Evolutionary conservation across 176 grass and related monocot genomes (phyloP).

Genomic region (Oropetium thomaeum): DNA sequence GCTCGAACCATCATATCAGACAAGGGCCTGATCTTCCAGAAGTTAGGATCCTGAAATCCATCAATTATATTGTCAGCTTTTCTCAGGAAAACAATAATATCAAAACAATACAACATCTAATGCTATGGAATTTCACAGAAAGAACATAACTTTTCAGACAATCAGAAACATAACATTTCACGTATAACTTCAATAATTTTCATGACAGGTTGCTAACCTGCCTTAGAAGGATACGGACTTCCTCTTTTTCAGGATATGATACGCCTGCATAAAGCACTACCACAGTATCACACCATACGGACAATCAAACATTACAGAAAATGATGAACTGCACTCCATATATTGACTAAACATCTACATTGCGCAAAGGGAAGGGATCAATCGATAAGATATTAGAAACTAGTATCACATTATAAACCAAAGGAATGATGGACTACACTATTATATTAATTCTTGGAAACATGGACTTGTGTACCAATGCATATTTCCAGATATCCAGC

Average conservation of each 20-base stretch:
- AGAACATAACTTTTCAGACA: slow-evolving; percentile 25
- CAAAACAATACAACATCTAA: slow-evolving; percentile 10
- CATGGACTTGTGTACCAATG: not conserved
- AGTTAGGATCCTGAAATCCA: slow-evolving; percentile 69
- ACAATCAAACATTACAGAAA: slow-evolving; percentile 34
- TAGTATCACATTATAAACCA: slow-evolving; percentile 12
- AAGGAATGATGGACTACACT: not conserved
- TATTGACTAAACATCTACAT: slow-evolving; percentile 6
- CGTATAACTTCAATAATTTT: slow-evolving; percentile 21
- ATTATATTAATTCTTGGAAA: slow-evolving; percentile 20
- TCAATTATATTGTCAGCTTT: slow-evolving; percentile 21
- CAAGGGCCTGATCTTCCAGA: slow-evolving; percentile 81
- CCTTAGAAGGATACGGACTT: slow-evolving; percentile 83
- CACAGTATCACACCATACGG: slow-evolving; percentile 44
- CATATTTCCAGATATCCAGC: not conserved
- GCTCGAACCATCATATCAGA: slow-evolving; percentile 90
- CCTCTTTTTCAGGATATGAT: slow-evolving; percentile 96
- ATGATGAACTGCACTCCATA: slow-evolving; percentile 20
- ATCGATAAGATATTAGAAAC: slow-evolving; percentile 10
- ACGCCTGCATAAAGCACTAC: slow-evolving; percentile 74
- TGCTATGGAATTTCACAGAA: slow-evolving; percentile 12
- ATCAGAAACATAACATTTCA: slow-evolving; percentile 7
- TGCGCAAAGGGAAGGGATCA: not conserved
- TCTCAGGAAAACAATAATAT: slow-evolving; percentile 30
- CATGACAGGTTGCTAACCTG: slow-evolving; percentile 63